These are phyloP conservation scores for Dianthus caryophyllus DNA, from an alignment of 148 eudicot species.

Conservation along the genomic window DNA sequence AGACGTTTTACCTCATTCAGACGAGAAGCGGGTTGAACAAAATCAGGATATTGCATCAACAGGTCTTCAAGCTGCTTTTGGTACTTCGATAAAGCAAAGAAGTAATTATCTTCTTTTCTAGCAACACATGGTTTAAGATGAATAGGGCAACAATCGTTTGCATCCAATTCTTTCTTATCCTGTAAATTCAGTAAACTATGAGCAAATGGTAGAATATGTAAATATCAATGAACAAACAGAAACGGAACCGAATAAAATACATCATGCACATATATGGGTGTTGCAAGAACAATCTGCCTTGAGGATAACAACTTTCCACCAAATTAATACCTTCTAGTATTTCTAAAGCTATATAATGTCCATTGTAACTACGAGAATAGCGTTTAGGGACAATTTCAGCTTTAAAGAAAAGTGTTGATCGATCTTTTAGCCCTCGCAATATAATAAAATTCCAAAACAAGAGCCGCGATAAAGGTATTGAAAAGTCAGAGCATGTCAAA, in stretches of 20 bases:
- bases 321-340: background rate
- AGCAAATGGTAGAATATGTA: background rate
- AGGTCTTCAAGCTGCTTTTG: slow-evolving; percentile 71
- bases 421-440: background rate
- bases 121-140: slow-evolving; percentile 84
- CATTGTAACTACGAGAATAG: background rate
- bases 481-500: background rate
- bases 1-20: slow-evolving; percentile 65
- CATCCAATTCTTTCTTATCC: slow-evolving; percentile 81
- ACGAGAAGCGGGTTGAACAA: slow-evolving; percentile 88
- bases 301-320: background rate
- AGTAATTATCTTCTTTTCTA: slow-evolving; percentile 93
- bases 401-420: background rate
- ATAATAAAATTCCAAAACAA: background rate
- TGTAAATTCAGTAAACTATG: slow-evolving; percentile 24
- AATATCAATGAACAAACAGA: slow-evolving; percentile 6
- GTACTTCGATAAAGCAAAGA: slow-evolving; percentile 92
- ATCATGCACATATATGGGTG: background rate
- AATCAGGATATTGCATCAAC: slow-evolving; percentile 56
- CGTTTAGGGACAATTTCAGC: background rate
- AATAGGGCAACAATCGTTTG: slow-evolving; percentile 66
- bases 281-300: background rate
- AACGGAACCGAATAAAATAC: background rate
- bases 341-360: background rate
- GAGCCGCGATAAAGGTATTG: background rate